Evolutionary conservation across 441 rosid genomes (phyloP), one percentile per base, ranked within the genome.

Genomic region (Adansonia grandidieri): DNA sequence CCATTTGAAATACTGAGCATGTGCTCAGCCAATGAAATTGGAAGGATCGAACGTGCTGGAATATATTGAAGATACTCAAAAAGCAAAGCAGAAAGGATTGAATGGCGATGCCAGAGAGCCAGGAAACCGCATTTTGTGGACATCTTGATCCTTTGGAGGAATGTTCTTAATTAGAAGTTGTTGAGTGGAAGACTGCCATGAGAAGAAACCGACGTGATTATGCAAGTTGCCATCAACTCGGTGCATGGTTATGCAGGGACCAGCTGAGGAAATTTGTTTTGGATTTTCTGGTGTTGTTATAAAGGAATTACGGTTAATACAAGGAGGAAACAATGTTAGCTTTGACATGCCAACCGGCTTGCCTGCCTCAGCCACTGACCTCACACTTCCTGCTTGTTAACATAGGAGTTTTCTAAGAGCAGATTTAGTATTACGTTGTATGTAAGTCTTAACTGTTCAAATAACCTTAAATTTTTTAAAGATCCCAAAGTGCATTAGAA

Each of bases 91-190:
- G 93, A 88, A 3, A 94, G 93, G 73, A 94, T 85, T 0, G 97
- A 88, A 81, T 94, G 97, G 48, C 88, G 93, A 70, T 91, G 86
- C 82, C 91, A 80, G 82, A 94, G 91, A 9, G 32, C 32, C 81
- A 84, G 1, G 87, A 24, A 56, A 92, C 81, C 1, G 86, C 68
- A 20, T 58, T 58, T 20, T 20, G 13, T 9, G 63, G 63, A 9
- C 32, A 58, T 84, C 89, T 15, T 78, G 84, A 80, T 71, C 78
- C 77, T 74, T 77, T 6, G 67, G 19, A 63, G 68, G 71, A 65
- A 57, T 19, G 71, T 71, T 68, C 32, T 28, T 28, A 28, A 4
- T 74, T 5, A 6, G 88, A 74, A 10, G 75, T 44, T 61, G 80
- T 48, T 14, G 87, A 77, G 54, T 44, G 11, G 19, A 77, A 10